A percentile compares a stretch with the other conserved stretches of the same genome.
These are phyloP conservation scores for Entonaema liquescens DNA, from an alignment of 495 filamentous ascomycete genomes.

Conservation along the genomic window DNA sequence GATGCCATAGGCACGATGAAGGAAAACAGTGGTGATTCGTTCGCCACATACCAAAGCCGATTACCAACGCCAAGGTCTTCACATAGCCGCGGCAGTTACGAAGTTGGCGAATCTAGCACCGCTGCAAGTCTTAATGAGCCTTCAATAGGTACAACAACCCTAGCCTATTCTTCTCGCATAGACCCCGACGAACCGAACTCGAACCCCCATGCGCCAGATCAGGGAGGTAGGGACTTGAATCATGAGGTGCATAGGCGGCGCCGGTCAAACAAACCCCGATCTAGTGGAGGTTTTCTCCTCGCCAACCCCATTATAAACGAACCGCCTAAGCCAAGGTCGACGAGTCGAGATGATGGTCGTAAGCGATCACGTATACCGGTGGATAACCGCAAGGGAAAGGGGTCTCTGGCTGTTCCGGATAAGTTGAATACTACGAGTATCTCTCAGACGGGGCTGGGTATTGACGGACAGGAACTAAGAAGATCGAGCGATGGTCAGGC, in stretches of 20 bases:
- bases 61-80: constrained; percentile 40
- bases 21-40: constrained; percentile 19
- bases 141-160: constrained; percentile 27
- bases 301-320: constrained; percentile 47
- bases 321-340: constrained; percentile 15
- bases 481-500: constrained; percentile 23
- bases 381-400: constrained; percentile 40
- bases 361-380: constrained; percentile 44
- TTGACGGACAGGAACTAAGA: constrained; percentile 22
- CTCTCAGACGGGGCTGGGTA: constrained; percentile 26
- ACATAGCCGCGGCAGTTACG: constrained; percentile 44
- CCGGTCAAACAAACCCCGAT: constrained; percentile 52
- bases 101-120: constrained; percentile 45
- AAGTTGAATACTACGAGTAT: constrained; percentile 7
- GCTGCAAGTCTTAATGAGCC: constrained; percentile 27
- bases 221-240: constrained; percentile 31
- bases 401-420: constrained; percentile 22
- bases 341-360: constrained; percentile 37
- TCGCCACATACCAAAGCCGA: constrained; percentile 26
- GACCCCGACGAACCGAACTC: constrained; percentile 33
- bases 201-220: constrained; percentile 30
- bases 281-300: constrained; percentile 58
- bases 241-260: constrained; percentile 39
- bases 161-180: constrained; percentile 34
- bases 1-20: constrained; percentile 41